A percentile compares a stretch with the other conserved stretches of the same genome.
phyloP scores from a whole-genome alignment of 1,284 basidiomycete species.

The Malassezia arunalokei region DNA sequence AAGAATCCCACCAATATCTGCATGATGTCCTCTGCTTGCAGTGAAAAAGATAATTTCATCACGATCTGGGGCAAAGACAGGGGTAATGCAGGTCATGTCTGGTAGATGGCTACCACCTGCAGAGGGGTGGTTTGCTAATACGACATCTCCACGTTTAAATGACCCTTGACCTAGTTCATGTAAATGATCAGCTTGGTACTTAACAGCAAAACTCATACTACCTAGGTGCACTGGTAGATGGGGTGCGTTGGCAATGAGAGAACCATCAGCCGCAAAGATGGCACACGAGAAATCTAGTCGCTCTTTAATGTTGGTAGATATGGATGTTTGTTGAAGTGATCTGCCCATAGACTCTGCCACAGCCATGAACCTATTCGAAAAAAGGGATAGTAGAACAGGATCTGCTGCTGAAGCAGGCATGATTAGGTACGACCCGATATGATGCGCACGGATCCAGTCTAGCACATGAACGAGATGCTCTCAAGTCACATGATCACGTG shows the following conservation, averaged over 20 bases:
- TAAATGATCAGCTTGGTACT: conserved; percentile 72
- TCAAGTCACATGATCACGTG: too few species aligned
- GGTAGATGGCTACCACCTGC: conserved; percentile 60
- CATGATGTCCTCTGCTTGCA: conserved; percentile 68
- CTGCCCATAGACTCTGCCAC: conserved; percentile 86
- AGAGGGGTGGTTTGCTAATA: conserved; percentile 78
- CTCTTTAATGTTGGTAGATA: conserved; percentile 82
- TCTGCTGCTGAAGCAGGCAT: conserved; percentile 50
- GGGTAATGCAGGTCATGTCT: conserved; percentile 79
- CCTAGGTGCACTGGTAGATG: conserved; percentile 60
- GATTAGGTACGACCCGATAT: background rate
- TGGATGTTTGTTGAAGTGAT: conserved; percentile 70
- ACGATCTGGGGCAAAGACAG: conserved; percentile 59
- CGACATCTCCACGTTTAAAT: conserved; percentile 67
- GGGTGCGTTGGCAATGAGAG: conserved; percentile 79
- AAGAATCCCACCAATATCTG: conserved; percentile 57
- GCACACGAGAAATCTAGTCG: conserved; percentile 76
- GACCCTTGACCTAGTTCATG: conserved; percentile 40
- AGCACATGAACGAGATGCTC: background rate
- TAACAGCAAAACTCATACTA: conserved; percentile 58
- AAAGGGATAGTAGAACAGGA: conserved; percentile 74
- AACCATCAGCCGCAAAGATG: conserved; percentile 76
- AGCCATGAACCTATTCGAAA: conserved; percentile 83
- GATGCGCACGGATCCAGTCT: background rate
- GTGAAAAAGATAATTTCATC: conserved; percentile 77